Base-by-base conservation (phyloP, 306 rosid genomes). In the Canavalia ensiformis region DNA sequence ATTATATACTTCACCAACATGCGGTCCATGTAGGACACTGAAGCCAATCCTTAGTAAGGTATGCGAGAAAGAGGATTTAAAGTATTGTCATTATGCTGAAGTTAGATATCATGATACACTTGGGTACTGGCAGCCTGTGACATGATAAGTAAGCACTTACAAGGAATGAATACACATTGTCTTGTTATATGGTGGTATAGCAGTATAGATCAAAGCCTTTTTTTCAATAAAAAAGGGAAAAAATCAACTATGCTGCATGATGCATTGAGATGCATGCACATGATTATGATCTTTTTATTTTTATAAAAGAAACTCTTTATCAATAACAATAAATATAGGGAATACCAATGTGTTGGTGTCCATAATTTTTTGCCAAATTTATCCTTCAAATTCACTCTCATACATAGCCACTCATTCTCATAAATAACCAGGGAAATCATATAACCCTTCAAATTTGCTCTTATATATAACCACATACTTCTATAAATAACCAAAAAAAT, bases 1-100 rank as follows among this genome's bases (percentile, higher is more conserved):
- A 74, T 82, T 95, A 70, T 95, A 95, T 82, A 92, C 97, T 0
- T 31, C 97, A 37, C 99, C 99, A 41, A 91, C 93, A 37, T 95
- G 97, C 55, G 99, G 99, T 72, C 99, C 99, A 0, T 95, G 99
- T 83, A 88, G 99, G 83, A 95, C 97, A 5, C 83, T 95, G 81
- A 95, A 95, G 90, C 99, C 99, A 87, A 90, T 95, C 81, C 97
- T 95, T 62, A 88, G 97, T 47, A 92, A 88, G 97, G 99, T 92
- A 92, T 57, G 89, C 66, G 76, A 76, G 28, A 66, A 73, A 37
- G 8, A 1, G 44, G 55, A 12, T 54, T 72, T 58, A 5, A 65
- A 59, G 69, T 76, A 12, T 2, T 81, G 54, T 34, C 66, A 58
- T 58, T 37, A 50, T 62, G 52, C 30, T 77, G 59, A 55, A 73